Base-by-base conservation (phyloP, 371 early-diverging fungal species). In the Parasitella parasitica region DNA sequence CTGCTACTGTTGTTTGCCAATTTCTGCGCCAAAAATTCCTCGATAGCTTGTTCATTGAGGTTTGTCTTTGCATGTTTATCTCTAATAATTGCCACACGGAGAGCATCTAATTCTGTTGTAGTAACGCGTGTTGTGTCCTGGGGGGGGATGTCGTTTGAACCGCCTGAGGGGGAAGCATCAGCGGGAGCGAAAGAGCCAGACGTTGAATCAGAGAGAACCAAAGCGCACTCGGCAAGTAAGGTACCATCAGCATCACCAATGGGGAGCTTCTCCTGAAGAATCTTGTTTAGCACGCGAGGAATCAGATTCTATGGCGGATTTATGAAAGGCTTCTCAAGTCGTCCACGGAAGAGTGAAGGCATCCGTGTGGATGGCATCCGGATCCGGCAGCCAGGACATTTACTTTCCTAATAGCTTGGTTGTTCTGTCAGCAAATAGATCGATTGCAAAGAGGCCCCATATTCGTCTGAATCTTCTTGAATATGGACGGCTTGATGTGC, bases 301-400 rank as follows among this genome's bases (percentile, higher is more conserved):
- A 67, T 62, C 35, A 67, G 43, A 26, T 63, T 63, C 63, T 59
- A 63, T 1, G 59, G 63, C 0, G 67, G 63, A 35, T 59, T 59
- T 41, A 12, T 41, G 41, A 20, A 18, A 5, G 20, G n/a, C n/a
- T n/a, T n/a, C n/a, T n/a, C n/a, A n/a, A n/a, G n/a, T n/a, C n/a
- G n/a, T n/a, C n/a, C n/a, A n/a, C n/a, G n/a, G n/a, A n/a, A n/a
- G n/a, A n/a, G n/a, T n/a, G n/a, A n/a, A n/a, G n/a, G n/a, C n/a
- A n/a, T n/a, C n/a, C n/a, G n/a, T n/a, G n/a, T n/a, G n/a, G n/a
- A n/a, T n/a, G n/a, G 41, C 41, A 16, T 41, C 4, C n/a, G 22
- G 61, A 38, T 69, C 61, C 27, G 50, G 54, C 0, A 57, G 22
- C 69, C 64, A 64, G 0, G 54, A 60, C 4, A 64, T 54, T 35